Conservation (phyloP, 208 protist species). For the Acanthamoeba sp. region DNA sequence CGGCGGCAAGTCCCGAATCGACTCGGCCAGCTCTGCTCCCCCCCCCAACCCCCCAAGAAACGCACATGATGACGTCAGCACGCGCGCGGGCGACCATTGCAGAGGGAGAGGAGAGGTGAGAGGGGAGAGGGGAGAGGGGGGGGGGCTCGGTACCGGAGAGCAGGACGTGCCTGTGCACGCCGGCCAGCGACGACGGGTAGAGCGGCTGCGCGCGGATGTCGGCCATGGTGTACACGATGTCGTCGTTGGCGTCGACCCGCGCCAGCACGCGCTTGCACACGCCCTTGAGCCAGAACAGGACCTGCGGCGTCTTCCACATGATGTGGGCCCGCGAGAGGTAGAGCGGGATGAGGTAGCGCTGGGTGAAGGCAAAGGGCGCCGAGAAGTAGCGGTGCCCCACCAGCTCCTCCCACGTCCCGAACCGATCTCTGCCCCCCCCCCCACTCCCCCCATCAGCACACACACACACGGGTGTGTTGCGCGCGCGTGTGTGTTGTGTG, state of each 20-base stretch:
- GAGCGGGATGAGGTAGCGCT: constrained; percentile 59
- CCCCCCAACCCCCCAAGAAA: no score
- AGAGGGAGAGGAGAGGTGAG: background rate
- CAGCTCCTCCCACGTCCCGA: constrained; percentile 43
- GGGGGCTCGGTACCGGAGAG: constrained; percentile 5
- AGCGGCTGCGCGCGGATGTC: constrained; percentile 41
- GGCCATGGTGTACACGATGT: constrained; percentile 51
- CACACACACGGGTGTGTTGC: background rate
- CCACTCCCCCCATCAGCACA: background rate
- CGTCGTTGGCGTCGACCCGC: constrained; percentile 42
- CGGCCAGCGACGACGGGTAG: constrained; percentile 24
- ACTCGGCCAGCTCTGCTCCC: background rate
- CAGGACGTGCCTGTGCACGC: constrained; percentile 37
- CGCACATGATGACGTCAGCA: no score
- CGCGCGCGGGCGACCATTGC: background rate
- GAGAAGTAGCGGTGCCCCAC: constrained; percentile 50
- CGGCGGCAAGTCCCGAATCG: constrained; percentile 10
- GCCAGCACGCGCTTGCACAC: constrained; percentile 20
- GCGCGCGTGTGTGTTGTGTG: no score
- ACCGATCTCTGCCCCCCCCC: background rate
- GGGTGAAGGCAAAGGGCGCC: constrained; percentile 14
- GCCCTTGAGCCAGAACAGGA: constrained; percentile 53
- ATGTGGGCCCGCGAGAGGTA: constrained; percentile 38
- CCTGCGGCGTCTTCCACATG: constrained; percentile 62
- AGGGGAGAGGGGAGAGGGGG: background rate